phyloP scores from a whole-genome alignment of 805 yeast species.

The Barnettozyma sp. region DNA sequence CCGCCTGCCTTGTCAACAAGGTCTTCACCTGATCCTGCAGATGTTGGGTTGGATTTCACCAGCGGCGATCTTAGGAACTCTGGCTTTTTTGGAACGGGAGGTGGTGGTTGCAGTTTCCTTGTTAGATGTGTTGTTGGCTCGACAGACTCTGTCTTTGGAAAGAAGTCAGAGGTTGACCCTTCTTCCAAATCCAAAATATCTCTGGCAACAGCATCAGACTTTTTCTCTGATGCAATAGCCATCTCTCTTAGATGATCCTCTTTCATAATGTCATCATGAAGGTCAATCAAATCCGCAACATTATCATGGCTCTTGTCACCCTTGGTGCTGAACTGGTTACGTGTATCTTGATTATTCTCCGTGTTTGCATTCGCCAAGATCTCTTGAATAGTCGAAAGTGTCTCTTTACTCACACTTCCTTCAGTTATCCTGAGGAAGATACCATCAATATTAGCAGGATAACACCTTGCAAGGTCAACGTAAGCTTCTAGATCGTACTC shows the following conservation, averaged over 20 bases:
- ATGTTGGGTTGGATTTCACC: slow-evolving; percentile 1
- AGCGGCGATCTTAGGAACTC: slow-evolving; percentile 11
- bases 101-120: slow-evolving; percentile 18
- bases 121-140: slow-evolving; percentile 2
- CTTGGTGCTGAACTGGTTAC: too few species aligned
- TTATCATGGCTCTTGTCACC: too few species aligned
- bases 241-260: slow-evolving; percentile 20
- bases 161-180: slow-evolving; percentile 15
- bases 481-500: slow-evolving; percentile 94
- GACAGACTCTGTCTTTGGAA: slow-evolving; percentile 6
- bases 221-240: slow-evolving; percentile 11
- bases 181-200: slow-evolving; percentile 34
- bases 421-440: slow-evolving; percentile 78
- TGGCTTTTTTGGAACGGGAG: slow-evolving; percentile 24
- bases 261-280: slow-evolving; percentile 19
- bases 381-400: slow-evolving; percentile 22
- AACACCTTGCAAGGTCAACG: slow-evolving; percentile 52
- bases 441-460: slow-evolving; percentile 60
- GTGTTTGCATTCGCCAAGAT: slow-evolving; percentile 21
- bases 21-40: slow-evolving; percentile 1
- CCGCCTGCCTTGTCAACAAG: too few species aligned
- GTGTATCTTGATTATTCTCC: slow-evolving; percentile 23
- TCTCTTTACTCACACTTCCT: slow-evolving; percentile 52
- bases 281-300: slow-evolving; percentile 21
- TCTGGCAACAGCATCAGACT: slow-evolving; percentile 10